Base-by-base conservation (phyloP, 495 filamentous ascomycete genomes). In the Echria macrotheca region DNA sequence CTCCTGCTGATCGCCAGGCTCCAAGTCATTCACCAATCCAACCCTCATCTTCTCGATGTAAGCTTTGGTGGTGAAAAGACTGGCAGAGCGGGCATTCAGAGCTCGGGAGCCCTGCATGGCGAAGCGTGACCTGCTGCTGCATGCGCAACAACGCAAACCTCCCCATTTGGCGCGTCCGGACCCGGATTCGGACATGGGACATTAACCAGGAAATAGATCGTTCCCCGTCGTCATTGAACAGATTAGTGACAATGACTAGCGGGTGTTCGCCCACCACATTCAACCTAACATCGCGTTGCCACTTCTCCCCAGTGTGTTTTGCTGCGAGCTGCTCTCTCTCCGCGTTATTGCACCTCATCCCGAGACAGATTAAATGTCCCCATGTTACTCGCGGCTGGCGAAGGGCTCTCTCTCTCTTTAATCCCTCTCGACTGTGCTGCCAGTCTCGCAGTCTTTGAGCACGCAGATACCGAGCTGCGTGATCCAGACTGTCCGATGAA, bases 331-430 rank as follows among this genome's bases (percentile, higher is more conserved):
- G 43, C 45, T 56, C 44, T 53, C 44, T 42, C n/a, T n/a, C n/a
- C n/a, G n/a, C n/a, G n/a, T n/a, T n/a, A n/a, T n/a, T n/a, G n/a
- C n/a, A n/a, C n/a, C n/a, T n/a, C n/a, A n/a, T n/a, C n/a, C n/a
- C n/a, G n/a, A n/a, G n/a, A n/a, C n/a, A n/a, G n/a, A 28, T 53
- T 26, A 48, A 44, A 26, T 42, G 45, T 47, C 47, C 41, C 23
- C 28, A 48, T 48, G 61, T 61, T 64, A 64, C 60, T 52, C 50
- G 53, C 55, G 40, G 50, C n/a, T n/a, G 57, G 49, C n/a, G 49
- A 49, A 40, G 36, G 37, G 40, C 44, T 26, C 41, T 31, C 35
- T 26, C 31, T 45, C 44, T 41, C 47, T 55, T 40, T 48, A 28
- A 47, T 41, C 22, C n/a, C n/a, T n/a, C n/a, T n/a, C 47, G 38